These are phyloP conservation scores for Fagopyrum tataricum DNA, from an alignment of 148 eudicot species.

Conservation along the genomic window DNA sequence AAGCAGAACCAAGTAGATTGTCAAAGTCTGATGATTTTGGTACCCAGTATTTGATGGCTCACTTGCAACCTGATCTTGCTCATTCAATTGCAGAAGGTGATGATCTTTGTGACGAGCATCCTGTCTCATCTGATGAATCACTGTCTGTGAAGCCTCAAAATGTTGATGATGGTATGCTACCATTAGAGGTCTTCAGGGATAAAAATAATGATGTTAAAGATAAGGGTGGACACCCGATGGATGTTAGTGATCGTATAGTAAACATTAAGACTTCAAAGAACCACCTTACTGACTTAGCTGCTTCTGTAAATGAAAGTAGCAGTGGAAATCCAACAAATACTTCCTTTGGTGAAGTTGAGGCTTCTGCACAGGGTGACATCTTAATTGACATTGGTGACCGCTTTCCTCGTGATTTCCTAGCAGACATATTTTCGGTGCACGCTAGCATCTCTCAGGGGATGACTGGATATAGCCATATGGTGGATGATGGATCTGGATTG, in stretches of 20 bases:
- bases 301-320: not conserved
- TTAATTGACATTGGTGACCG: constrained; percentile 91
- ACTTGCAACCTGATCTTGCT: constrained; percentile 37
- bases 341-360: constrained; percentile 23
- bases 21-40: constrained; percentile 88
- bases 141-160: constrained; percentile 10
- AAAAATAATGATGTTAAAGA: not conserved
- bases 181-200: constrained; percentile 26
- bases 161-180: constrained; percentile 9
- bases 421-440: constrained; percentile 34
- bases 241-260: too few species aligned
- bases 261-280: not conserved
- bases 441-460: constrained; percentile 47
- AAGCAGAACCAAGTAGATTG: constrained; percentile 62
- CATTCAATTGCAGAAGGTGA: constrained; percentile 12
- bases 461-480: constrained; percentile 27
- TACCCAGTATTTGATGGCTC: constrained; percentile 62
- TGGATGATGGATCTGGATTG: constrained; percentile 72
- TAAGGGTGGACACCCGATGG: not conserved
- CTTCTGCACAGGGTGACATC: constrained; percentile 49
- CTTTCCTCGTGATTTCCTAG: constrained; percentile 70
- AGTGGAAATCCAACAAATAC: constrained; percentile 6
- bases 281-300: not conserved
- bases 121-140: constrained; percentile 10
- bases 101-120: constrained; percentile 10